phyloP scores from a whole-genome alignment of 306 rosid species.

The Vigna reflexopilosa region DNA sequence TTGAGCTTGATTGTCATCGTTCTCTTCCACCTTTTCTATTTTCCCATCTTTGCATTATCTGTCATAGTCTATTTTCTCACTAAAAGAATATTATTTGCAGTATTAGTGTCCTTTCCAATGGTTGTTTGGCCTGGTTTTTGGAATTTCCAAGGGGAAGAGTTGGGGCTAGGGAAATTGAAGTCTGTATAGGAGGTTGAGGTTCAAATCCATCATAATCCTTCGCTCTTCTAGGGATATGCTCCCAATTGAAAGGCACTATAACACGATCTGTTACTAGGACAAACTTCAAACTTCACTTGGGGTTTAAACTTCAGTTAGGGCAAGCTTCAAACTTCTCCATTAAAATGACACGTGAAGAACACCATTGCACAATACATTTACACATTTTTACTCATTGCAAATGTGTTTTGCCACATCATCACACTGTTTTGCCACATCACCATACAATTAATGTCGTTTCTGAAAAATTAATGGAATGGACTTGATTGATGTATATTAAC shows the following conservation, averaged over 20 bases:
- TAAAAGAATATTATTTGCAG: slow-evolving; percentile 36
- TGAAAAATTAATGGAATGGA: too few species aligned
- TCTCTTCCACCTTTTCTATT: slow-evolving; percentile 44
- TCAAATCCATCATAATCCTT: slow-evolving; percentile 57
- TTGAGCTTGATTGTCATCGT: slow-evolving; percentile 46
- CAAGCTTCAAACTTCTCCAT: too few species aligned
- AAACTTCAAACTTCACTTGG: too few species aligned
- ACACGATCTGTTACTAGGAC: slow-evolving; percentile 69
- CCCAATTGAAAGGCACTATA: slow-evolving; percentile 92
- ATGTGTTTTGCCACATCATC: too few species aligned
- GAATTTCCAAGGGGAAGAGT: slow-evolving; percentile 63
- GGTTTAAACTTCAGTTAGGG: too few species aligned
- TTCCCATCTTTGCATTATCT: slow-evolving; percentile 47
- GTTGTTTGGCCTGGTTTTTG: slow-evolving; percentile 36
- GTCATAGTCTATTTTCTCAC: slow-evolving; percentile 45
- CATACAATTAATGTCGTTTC: too few species aligned
- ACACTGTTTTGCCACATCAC: too few species aligned
- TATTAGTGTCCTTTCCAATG: slow-evolving; percentile 42
- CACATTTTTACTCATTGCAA: too few species aligned
- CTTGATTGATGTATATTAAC: too few species aligned
- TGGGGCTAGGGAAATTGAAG: slow-evolving; percentile 55
- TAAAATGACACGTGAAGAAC: too few species aligned
- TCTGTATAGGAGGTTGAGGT: slow-evolving; percentile 45
- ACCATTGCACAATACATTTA: too few species aligned
- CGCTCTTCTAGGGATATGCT: slow-evolving; percentile 72